phyloP scores from a whole-genome alignment of 495 filamentous ascomycete genomes.

The Aspergillus funiculosus region DNA sequence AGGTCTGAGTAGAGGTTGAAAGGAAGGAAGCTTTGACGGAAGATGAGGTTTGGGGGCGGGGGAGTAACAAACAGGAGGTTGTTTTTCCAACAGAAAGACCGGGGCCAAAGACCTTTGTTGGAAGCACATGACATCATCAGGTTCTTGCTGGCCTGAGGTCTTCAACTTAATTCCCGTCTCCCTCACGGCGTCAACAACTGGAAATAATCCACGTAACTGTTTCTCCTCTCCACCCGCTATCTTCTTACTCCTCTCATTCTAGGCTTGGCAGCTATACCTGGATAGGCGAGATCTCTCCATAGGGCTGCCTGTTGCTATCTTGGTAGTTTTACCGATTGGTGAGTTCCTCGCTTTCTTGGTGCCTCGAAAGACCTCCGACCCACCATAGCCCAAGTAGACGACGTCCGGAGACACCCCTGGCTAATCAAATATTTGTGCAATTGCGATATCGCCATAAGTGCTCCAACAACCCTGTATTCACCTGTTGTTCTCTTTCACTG shows the following conservation, averaged over 20 bases:
- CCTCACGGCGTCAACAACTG: too few relatives aligned
- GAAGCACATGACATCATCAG: neutral
- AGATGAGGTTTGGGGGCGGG: too few relatives aligned
- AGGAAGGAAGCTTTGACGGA: neutral
- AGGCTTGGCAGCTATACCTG: neutral
- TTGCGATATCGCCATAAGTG: too few relatives aligned
- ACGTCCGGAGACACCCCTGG: neutral
- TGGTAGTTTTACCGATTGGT: constrained; percentile 2
- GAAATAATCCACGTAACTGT: too few relatives aligned
- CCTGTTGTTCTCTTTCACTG: too few relatives aligned
- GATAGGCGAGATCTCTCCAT: neutral
- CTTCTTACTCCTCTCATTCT: neutral
- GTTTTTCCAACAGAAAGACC: too few relatives aligned
- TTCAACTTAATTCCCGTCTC: neutral
- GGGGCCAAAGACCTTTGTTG: neutral
- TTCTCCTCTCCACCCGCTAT: too few relatives aligned
- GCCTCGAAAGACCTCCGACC: constrained; percentile 3
- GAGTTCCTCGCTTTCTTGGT: neutral
- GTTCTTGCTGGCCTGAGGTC: neutral
- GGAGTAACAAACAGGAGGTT: too few relatives aligned
- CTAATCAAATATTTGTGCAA: too few relatives aligned
- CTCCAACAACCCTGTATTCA: too few relatives aligned
- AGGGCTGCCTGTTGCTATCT: constrained; percentile 1
- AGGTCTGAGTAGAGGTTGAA: neutral
- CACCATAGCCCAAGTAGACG: neutral